Conservation (phyloP, 2,329 filamentous ascomycete species). For the Phyllosticta citribraziliensis region DNA sequence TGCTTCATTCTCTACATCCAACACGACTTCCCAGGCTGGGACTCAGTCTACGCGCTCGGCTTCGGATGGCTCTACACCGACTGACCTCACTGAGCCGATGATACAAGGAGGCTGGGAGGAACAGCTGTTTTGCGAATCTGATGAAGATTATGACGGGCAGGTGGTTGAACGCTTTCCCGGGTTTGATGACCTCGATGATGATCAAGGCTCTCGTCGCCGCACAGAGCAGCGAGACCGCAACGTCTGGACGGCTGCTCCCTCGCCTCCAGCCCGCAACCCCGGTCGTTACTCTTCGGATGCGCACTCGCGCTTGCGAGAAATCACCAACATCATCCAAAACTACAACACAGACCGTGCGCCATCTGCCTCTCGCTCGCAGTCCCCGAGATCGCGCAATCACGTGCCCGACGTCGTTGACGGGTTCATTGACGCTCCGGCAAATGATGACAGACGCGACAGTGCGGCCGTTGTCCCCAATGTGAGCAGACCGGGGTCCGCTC, state of each 20-base stretch:
- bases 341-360: conserved; percentile 16
- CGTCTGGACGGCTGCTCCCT: conserved; percentile 7
- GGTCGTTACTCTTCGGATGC: conserved; percentile 21
- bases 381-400: neutral
- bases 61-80: conserved; percentile 26
- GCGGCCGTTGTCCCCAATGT: neutral
- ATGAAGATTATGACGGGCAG: conserved; percentile 23
- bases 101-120: conserved; percentile 5
- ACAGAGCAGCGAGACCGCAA: conserved; percentile 11
- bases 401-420: neutral
- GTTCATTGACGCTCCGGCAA: neutral
- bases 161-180: neutral
- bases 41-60: neutral
- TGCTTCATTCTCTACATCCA: conserved; percentile 32
- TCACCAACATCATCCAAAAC: conserved; percentile 20
- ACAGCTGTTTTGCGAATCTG: conserved; percentile 41
- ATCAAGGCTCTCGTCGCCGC: neutral
- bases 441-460: neutral
- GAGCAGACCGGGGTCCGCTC: neutral
- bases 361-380: neutral
- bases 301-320: conserved; percentile 19
- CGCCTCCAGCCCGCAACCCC: conserved; percentile 20
- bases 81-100: conserved; percentile 29
- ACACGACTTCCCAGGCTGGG: conserved; percentile 4
- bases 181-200: too few species aligned